Evolutionary conservation across 768 basidiomycete species (phyloP), one percentile per base, ranked within the genome.

Genomic region (Nidularia sp.): DNA sequence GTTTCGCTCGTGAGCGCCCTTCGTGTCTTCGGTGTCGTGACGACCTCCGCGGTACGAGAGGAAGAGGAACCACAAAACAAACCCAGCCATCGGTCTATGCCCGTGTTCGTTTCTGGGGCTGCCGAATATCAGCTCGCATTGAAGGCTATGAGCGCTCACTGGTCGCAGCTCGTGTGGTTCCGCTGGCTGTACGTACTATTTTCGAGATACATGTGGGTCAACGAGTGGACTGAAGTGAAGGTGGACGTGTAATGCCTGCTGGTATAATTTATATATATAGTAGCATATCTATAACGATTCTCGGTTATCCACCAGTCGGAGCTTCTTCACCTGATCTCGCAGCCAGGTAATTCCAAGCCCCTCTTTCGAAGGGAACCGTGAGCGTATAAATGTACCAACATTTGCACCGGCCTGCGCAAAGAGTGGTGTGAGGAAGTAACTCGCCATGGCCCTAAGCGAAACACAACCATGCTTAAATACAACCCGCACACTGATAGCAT

Each of bases 201-300:
- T 62, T 93, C 90, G 13, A 77, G 87, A 52, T 93, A 94, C 62
- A 88, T 96, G 90, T 96, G 94, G 93, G 81, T 90, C 29, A 94
- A 94, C 56, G 86, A 90, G 56, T 91, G 90, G 81, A 72, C 75
- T 2, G 79, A 84, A 63, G 60, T 89, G 25, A 58, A 50, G 39
- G 72, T 88, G 18, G 45, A 51, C 49, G 35, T 25, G 36, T 36
- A 48, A 34, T 44, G 6, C 34, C 45, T 31, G 34, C n/a, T 31
- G 9, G n/a, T 48, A 48, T n/a, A 31, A 29, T 10, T 10, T 35
- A 31, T 8, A 10, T 10, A 3, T 34, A 47, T 12, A 8, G 42
- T 13, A 34, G 33, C 18, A n/a, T n/a, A 25, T n/a, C 10, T 46
- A 4, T 47, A 42, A 33, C 31, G 36, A 51, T 45, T 32, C 46